A percentile compares a stretch with the other conserved stretches of the same genome.
Evolutionary conservation across 768 basidiomycete species (phyloP).

Genomic region (Rhodotorula kratochvilovae): DNA sequence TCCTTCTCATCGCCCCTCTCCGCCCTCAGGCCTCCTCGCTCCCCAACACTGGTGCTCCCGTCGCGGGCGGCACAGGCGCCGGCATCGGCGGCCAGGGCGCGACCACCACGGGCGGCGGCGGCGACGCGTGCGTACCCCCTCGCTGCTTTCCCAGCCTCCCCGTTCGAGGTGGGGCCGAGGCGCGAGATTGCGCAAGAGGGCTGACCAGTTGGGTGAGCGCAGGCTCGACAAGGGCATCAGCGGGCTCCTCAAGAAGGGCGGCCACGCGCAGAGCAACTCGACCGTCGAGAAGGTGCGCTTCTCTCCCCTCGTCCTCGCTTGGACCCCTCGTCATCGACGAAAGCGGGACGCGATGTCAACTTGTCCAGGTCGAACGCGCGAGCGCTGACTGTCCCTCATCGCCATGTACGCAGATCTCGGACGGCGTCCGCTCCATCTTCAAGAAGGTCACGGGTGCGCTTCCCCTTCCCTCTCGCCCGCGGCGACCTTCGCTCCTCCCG

Average conservation of each 20-base stretch:
- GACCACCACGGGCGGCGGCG: no score
- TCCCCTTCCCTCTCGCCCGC: no score
- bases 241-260: not conserved
- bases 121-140: not conserved
- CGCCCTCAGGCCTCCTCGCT: no score
- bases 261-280: slow-evolving; percentile 9
- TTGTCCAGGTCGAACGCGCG: not conserved
- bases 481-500: no score
- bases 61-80: not conserved
- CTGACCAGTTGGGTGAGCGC: not conserved
- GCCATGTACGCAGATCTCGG: slow-evolving; percentile 4
- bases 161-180: no score
- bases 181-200: no score
- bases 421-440: slow-evolving; percentile 27
- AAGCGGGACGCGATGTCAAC: no score
- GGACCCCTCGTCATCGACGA: no score
- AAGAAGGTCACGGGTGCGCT: slow-evolving; percentile 23
- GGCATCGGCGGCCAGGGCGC: no score
- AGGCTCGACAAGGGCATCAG: slow-evolving; percentile 36
- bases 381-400: not conserved
- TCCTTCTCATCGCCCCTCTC: no score
- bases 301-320: not conserved
- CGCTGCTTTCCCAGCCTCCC: no score
- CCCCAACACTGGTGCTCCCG: not conserved
- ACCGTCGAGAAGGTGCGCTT: slow-evolving; percentile 35